Evolutionary conservation across 805 yeast genomes (phyloP).

Genomic region (Nakazawaea laoshanensis): DNA sequence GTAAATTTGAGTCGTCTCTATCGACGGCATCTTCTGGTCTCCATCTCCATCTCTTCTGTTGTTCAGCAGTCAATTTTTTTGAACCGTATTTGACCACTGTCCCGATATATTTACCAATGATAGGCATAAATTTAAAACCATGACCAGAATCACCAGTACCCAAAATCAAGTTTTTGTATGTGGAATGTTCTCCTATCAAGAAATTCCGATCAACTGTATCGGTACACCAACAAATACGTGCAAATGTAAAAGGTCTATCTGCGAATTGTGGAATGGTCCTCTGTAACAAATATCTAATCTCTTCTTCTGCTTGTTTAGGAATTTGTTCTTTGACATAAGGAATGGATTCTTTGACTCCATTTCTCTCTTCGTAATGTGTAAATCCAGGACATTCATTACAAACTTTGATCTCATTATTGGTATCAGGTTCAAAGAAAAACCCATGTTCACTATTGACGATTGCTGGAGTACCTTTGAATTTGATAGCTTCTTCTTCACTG

Average conservation of each 20-base stretch:
- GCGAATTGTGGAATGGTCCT: conserved; percentile 14
- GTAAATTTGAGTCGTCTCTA: conserved; percentile 8
- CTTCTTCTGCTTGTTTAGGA: conserved; percentile 13
- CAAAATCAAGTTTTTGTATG: conserved; percentile 17
- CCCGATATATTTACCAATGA: conserved; percentile 23
- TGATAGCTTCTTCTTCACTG: conserved; percentile 19
- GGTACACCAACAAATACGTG: conserved; percentile 32
- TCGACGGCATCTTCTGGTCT: conserved; percentile 13
- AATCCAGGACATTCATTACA: conserved; percentile 28
- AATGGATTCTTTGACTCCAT: conserved; percentile 2
- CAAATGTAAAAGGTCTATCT: conserved; percentile 17
- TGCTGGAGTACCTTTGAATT: conserved; percentile 21
- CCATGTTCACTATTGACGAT: conserved; percentile 24
- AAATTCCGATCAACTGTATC: conserved; percentile 25
- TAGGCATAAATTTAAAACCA: conserved; percentile 26
- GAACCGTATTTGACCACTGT: conserved; percentile 13
- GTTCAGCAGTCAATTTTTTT: conserved; percentile 13
- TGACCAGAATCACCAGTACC: conserved; percentile 29
- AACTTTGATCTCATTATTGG: conserved; percentile 21
- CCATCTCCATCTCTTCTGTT: conserved; percentile 22
- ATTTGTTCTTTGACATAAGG: conserved; percentile 11
- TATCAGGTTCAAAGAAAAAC: conserved; percentile 28
- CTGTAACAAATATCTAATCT: conserved; percentile 13
- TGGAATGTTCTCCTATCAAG: conserved; percentile 20
- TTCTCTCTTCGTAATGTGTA: conserved; percentile 14